Base-by-base conservation (phyloP, 2,329 filamentous ascomycete genomes). In the Microdochium nivale region DNA sequence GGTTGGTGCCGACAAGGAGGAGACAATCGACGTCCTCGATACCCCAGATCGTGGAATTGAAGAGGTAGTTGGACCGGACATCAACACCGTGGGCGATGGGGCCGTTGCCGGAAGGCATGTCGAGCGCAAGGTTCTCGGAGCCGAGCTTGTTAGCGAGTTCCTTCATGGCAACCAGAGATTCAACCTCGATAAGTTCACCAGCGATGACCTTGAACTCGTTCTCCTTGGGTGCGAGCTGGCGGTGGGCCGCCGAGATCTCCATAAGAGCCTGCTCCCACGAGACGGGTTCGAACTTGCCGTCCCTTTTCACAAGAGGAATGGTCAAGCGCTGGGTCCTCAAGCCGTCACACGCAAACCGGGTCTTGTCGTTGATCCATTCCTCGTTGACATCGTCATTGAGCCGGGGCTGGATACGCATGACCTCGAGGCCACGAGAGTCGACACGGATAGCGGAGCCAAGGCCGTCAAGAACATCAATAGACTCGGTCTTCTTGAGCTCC, bases 361-460 rank as follows among this genome's bases (percentile, higher is more conserved):
- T 86, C 80, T 97, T 99, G 77, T 99, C 94, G 72, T 97, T 94
- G 70, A 99, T 97, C 94, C 94, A 99, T 72, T 99, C 94, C 75
- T 99, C 94, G 70, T 99, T 99, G 62, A 99, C 84, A 63, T 97
- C 91, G 67, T 99, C 94, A 68, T 99, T 99, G 55, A 99, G 79
- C 62, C 94, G 83, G 54, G 94, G 94, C 16, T 96, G 67, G 54
- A 99, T 80, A 62, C 94, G 86, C 91, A 99, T 96, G 49, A 99
- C 92, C 73, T 97, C 91, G 58, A 96, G 77, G 54, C 94, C 94
- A 64, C 94, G 84, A 53, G 90, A 87, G 72, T 99, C 94, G 46
- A 97, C 85, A 46, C 94, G 86, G 62, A 99, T 95, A 68, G 95
- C 95, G 53, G 92, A 96, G 54, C 94, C 94, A 55, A 99, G 76